These are phyloP conservation scores for Tulasnella sp. DNA, from an alignment of 768 basidiomycete genomes.

Conservation along the genomic window DNA sequence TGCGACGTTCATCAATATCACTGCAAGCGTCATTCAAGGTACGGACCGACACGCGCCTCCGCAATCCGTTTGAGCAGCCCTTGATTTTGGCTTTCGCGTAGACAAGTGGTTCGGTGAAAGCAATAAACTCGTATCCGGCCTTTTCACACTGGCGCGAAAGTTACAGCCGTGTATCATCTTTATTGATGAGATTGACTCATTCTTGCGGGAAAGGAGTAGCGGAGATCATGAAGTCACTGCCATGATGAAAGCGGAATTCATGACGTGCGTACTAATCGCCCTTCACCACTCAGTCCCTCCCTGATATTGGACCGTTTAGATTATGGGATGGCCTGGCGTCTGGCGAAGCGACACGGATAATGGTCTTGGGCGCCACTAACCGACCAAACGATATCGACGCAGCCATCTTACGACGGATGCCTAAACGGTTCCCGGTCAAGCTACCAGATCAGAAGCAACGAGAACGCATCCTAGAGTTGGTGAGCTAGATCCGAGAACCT, in stretches of 20 bases:
- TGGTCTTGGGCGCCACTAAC: conserved; percentile 93
- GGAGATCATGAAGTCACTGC: conserved; percentile 96
- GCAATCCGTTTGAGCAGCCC: background rate
- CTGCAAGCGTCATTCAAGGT: conserved; percentile 27
- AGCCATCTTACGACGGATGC: conserved; percentile 91
- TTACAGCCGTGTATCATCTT: conserved; percentile 94
- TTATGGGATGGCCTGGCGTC: conserved; percentile 93
- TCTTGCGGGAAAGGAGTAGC: conserved; percentile 75
- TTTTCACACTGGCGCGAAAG: conserved; percentile 90
- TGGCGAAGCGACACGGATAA: conserved; percentile 56
- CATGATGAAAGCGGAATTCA: conserved; percentile 97
- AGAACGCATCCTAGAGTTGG: conserved; percentile 71
- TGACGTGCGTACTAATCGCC: conserved; percentile 54
- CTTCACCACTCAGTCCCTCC: conserved; percentile 4
- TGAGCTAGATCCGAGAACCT: conserved; percentile 28
- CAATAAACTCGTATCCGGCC: conserved; percentile 89
- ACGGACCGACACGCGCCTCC: background rate
- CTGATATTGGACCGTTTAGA: conserved; percentile 32
- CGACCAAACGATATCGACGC: conserved; percentile 85
- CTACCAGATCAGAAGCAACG: conserved; percentile 73
- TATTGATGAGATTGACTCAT: conserved; percentile 97
- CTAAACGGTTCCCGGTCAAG: conserved; percentile 82
- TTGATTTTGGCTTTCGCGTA: too few species aligned
- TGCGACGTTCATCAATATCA: conserved; percentile 90
- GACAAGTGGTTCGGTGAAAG: conserved; percentile 83